Evolutionary conservation across 257 asterid species (phyloP).

Genomic region (Ilex aquifolium): DNA sequence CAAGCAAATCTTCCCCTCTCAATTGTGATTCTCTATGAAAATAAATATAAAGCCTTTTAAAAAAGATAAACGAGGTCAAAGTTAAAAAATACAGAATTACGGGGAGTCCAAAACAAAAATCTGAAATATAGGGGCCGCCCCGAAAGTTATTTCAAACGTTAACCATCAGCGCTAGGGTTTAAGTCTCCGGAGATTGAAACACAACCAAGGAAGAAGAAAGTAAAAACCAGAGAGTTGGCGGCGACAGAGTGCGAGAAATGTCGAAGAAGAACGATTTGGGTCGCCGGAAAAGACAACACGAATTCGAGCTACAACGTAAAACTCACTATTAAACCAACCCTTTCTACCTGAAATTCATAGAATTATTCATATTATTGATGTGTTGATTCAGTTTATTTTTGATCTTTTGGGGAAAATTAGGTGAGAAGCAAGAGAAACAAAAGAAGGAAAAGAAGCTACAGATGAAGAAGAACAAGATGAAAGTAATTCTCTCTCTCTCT

Average conservation of each 20-base stretch:
- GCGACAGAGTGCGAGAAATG: slow-evolving; percentile 26
- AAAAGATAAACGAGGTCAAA: no score
- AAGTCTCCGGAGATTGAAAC: not conserved
- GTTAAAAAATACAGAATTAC: no score
- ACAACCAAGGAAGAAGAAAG: not conserved
- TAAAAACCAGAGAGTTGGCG: not conserved
- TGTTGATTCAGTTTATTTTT: not conserved
- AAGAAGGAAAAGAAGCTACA: slow-evolving; percentile 67
- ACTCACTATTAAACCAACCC: not conserved
- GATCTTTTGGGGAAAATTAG: slow-evolving; percentile 28
- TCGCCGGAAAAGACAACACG: slow-evolving; percentile 70
- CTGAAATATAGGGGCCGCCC: no score
- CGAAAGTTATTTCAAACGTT: no score
- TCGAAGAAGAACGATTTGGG: slow-evolving; percentile 95
- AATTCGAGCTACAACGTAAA: slow-evolving; percentile 60
- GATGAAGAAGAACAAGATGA: slow-evolving; percentile 90
- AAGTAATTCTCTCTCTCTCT: slow-evolving; percentile 36
- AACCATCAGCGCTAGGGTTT: not conserved
- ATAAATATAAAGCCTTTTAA: no score
- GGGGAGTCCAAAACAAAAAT: no score
- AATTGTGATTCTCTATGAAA: no score
- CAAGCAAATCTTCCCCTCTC: no score
- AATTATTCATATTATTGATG: not conserved
- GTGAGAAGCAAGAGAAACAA: slow-evolving; percentile 65
- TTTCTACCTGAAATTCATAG: not conserved